Evolutionary conservation across 2,329 filamentous ascomycete genomes (phyloP), one percentile per base, ranked within the genome.

Genomic region (Colletotrichum caudatum): DNA sequence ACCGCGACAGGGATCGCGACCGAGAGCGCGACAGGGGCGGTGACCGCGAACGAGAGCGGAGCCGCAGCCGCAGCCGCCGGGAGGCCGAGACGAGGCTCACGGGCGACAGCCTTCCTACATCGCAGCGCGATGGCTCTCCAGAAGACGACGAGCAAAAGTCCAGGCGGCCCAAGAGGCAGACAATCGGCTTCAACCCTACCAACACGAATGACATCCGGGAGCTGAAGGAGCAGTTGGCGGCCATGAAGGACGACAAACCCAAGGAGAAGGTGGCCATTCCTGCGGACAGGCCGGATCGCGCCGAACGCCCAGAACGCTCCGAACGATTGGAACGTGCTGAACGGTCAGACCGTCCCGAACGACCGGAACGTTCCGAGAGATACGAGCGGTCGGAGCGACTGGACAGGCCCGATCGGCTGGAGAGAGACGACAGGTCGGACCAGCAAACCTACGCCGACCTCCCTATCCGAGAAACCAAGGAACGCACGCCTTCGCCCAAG

Each of bases 131-230:
- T 4, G 79, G 81, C 66, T 86, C 85, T 3, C 78, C 80, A 0
- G 83, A 85, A 35, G 82, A 81, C 35, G 80, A 84, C 48, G 78
- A 76, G n/a, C 82, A 81, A 65, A 77, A 78, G 60, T 72, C 78
- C 11, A 79, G 80, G 23, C 82, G 85, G 53, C 82, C 82, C 8
- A 76, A 76, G 33, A 81, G 81, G 20, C 75, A 78, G 46, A 80
- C 84, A 0, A 78, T 79, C 53, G 81, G 80, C 1, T 90, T 90
- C 72, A 82, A 88, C 69, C 87, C 87, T 7, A 89, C 85, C 37
- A 84, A 90, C 74, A 82, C 86, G 3, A 82, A 81, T 39, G 85
- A 85, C 20, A 74, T 90, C 20, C 82, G 81, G 67, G 83, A 84
- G 12, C 78, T 89, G 53, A 87, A 87, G 75, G 83, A 86, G 33